Conservation (phyloP, 2,329 filamentous ascomycete genomes). For the Phialophora tarda region DNA sequence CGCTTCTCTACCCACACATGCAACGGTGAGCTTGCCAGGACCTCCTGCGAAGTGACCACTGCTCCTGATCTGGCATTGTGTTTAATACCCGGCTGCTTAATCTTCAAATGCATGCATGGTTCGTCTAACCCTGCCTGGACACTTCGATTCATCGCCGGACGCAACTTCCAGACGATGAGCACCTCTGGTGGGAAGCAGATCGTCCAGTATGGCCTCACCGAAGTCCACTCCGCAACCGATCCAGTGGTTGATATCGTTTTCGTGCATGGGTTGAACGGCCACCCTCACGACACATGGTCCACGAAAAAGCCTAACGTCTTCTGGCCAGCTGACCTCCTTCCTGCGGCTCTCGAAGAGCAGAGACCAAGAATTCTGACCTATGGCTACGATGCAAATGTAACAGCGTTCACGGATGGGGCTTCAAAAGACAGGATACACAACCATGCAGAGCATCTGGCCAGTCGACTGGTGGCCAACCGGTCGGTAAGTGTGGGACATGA, state of each 20-base stretch:
- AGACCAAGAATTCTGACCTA: slow-evolving; percentile 72
- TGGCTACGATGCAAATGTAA: slow-evolving; percentile 73
- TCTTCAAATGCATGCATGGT: neutral
- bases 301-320: slow-evolving; percentile 63
- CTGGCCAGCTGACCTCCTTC: slow-evolving; percentile 73
- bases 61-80: neutral
- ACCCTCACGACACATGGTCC: slow-evolving; percentile 66
- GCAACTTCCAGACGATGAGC: slow-evolving; percentile 20
- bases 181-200: slow-evolving; percentile 36
- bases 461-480: slow-evolving; percentile 67
- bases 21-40: slow-evolving; percentile 21
- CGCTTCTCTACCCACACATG: slow-evolving; percentile 12
- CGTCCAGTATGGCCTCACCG: slow-evolving; percentile 50
- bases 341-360: slow-evolving; percentile 61
- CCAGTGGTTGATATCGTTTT: slow-evolving; percentile 64
- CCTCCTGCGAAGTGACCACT: neutral
- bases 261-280: slow-evolving; percentile 72
- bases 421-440: slow-evolving; percentile 71
- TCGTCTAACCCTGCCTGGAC: neutral
- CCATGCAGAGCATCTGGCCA: slow-evolving; percentile 72
- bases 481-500: slow-evolving; percentile 44
- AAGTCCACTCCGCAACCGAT: slow-evolving; percentile 48
- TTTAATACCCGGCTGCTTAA: neutral
- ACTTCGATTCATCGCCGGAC: neutral
- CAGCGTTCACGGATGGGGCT: slow-evolving; percentile 57